Conservation (phyloP, 1,284 basidiomycete genomes). For the Rhodotorula sp. region DNA sequence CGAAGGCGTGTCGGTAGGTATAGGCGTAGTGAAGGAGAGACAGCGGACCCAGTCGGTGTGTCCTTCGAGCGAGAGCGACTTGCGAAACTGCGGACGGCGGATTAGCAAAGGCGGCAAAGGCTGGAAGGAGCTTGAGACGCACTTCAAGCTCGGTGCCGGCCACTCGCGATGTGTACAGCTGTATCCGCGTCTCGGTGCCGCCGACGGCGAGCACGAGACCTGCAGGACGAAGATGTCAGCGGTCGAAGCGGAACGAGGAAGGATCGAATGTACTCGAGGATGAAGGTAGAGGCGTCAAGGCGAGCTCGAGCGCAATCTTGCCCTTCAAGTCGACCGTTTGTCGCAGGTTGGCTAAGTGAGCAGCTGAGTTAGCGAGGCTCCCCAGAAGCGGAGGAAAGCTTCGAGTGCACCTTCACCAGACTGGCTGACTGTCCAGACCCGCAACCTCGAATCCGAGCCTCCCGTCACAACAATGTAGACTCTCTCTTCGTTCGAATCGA, state of each 20-base stretch:
- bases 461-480: conserved; percentile 64
- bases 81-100: conserved; percentile 44
- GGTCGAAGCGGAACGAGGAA: background rate
- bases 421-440: conserved; percentile 62
- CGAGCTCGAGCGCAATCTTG: conserved; percentile 71
- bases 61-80: conserved; percentile 63
- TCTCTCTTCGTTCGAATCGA: background rate
- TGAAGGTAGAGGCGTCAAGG: conserved; percentile 63
- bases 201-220: conserved; percentile 72
- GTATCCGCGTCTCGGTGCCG: conserved; percentile 70
- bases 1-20: conserved; percentile 40
- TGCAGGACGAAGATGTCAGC: conserved; percentile 46
- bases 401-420: conserved; percentile 13
- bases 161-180: conserved; percentile 60
- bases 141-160: conserved; percentile 6
- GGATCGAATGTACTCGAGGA: conserved; percentile 58
- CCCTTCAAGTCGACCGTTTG: conserved; percentile 68
- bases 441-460: conserved; percentile 72
- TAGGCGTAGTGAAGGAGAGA: conserved; percentile 62
- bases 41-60: conserved; percentile 92
- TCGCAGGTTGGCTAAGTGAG: conserved; percentile 48
- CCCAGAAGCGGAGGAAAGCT: background rate
- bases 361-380: background rate
- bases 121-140: background rate
- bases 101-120: background rate